phyloP scores from a whole-genome alignment of 108 stramenopile species.

The Discostella stelligeroides region DNA sequence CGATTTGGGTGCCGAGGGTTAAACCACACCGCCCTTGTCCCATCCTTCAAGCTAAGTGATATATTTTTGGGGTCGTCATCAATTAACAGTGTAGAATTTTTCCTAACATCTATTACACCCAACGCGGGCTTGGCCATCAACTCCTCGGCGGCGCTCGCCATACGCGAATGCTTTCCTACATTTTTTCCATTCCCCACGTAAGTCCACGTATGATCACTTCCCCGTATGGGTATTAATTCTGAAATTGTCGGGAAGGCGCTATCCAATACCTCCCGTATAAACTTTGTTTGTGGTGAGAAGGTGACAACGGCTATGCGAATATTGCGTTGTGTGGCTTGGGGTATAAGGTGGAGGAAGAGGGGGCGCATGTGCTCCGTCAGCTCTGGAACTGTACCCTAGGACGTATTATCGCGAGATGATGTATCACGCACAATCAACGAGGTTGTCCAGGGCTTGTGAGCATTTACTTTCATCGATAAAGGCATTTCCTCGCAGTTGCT shows the following conservation, averaged over 20 bases:
- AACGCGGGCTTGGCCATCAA: conserved; percentile 51
- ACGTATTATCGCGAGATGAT: too few relatives aligned
- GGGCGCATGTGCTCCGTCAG: conserved; percentile 85
- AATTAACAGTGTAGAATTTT: conserved; percentile 86
- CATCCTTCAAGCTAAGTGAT: conserved; percentile 67
- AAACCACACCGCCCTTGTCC: conserved; percentile 82
- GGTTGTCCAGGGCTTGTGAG: too few relatives aligned
- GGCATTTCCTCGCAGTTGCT: too few relatives aligned
- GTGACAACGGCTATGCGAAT: conserved; percentile 92
- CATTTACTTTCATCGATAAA: too few relatives aligned
- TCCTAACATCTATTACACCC: conserved; percentile 47
- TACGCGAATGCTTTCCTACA: conserved; percentile 89
- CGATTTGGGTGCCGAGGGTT: conserved; percentile 73
- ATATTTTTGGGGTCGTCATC: conserved; percentile 94
- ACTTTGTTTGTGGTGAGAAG: conserved; percentile 77
- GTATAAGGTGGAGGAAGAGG: conserved; percentile 76
- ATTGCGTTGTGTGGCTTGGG: conserved; percentile 53
- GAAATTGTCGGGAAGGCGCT: conserved; percentile 34
- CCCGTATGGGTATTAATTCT: conserved; percentile 82
- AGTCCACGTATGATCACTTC: conserved; percentile 81
- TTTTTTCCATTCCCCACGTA: conserved; percentile 77
- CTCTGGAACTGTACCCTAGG: conserved; percentile 63
- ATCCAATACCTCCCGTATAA: conserved; percentile 83
- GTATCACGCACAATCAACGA: too few relatives aligned
- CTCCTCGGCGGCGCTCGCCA: conserved; percentile 95